Percentiles rank a stretch among this genome's conserved stretches.
Evolutionary conservation across 148 eudicot species (phyloP).

Genomic region (Camellia granthamiana): DNA sequence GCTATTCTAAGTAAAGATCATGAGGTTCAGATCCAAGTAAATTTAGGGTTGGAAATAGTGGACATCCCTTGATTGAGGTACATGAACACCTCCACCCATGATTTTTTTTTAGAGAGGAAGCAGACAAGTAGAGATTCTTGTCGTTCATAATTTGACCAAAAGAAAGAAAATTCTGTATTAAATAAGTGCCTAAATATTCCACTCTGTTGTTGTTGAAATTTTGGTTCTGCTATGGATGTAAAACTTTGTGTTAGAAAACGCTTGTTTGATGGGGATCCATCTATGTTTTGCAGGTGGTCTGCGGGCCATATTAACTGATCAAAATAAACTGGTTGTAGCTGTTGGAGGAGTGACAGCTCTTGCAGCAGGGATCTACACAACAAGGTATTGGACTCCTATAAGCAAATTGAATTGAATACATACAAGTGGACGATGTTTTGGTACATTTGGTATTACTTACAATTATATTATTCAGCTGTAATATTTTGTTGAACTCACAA

Average conservation of each 20-base stretch:
- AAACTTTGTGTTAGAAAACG: neutral
- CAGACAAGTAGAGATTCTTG: neutral
- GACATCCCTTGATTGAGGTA: neutral
- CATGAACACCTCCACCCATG: neutral
- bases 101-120: neutral
- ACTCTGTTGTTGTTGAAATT: too few relatives aligned
- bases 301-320: constrained; percentile 87
- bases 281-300: constrained; percentile 64
- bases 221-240: neutral
- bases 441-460: neutral
- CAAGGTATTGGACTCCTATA: constrained; percentile 52
- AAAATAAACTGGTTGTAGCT: constrained; percentile 89
- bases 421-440: neutral
- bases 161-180: too few relatives aligned
- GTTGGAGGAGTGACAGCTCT: constrained; percentile 96
- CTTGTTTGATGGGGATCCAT: neutral
- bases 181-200: too few relatives aligned
- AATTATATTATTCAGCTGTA: constrained; percentile 3
- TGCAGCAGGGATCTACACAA: constrained; percentile 93
- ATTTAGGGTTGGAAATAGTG: neutral
- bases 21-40: neutral
- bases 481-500: neutral
- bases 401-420: neutral
- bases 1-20: neutral
- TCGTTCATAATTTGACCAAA: too few relatives aligned